These are phyloP conservation scores for Combretum micranthum DNA, from an alignment of 345 rosid genomes.

Conservation along the genomic window DNA sequence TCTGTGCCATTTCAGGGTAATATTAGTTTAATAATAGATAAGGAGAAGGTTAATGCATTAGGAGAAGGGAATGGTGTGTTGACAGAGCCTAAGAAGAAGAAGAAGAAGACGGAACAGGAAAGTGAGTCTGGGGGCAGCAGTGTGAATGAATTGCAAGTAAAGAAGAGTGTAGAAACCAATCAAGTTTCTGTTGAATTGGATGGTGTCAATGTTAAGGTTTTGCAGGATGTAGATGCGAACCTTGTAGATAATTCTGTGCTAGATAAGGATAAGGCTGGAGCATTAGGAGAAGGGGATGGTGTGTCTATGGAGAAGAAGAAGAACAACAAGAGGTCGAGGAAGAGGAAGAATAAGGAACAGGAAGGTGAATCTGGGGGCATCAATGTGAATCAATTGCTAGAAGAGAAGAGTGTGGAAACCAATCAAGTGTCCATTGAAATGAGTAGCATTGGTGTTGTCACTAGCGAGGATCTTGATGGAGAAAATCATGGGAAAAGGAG, in stretches of 20 bases:
- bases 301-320: neutral
- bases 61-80: neutral
- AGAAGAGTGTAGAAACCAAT: neutral
- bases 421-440: neutral
- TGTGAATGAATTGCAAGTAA: neutral
- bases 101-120: neutral
- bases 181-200: too few relatives aligned
- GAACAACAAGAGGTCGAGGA: slow-evolving; percentile 5
- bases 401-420: neutral
- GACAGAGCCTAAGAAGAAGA: neutral
- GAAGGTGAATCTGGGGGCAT: neutral
- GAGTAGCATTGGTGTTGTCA: too few relatives aligned
- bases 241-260: too few relatives aligned
- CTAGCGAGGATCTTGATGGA: too few relatives aligned
- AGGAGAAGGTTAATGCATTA: neutral
- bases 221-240: too few relatives aligned
- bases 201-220: too few relatives aligned
- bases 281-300: neutral
- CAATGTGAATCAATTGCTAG: neutral
- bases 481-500: neutral
- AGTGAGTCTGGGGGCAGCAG: neutral
- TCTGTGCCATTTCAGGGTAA: too few relatives aligned
- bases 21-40: too few relatives aligned
- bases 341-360: neutral
- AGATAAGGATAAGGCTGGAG: neutral